Conservation (phyloP, 192 early-diverging fungal species). For the Coemansia sp. region DNA sequence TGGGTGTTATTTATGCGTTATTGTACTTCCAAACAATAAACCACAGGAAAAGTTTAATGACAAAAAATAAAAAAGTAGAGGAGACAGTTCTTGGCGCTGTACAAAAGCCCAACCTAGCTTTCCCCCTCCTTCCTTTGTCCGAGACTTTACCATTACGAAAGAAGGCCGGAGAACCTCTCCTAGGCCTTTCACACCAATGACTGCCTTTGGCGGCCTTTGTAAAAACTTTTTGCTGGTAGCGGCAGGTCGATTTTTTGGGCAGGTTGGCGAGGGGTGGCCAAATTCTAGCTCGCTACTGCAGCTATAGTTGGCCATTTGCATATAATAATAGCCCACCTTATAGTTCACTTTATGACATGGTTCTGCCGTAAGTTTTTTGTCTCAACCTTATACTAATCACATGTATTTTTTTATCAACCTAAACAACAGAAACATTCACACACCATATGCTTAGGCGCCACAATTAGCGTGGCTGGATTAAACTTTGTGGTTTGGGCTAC, state of each 20-base stretch:
- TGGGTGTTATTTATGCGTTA: neutral
- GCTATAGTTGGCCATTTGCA: neutral
- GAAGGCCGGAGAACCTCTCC: neutral
- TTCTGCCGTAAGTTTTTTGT: too few species aligned
- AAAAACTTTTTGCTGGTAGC: neutral
- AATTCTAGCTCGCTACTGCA: neutral
- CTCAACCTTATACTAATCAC: too few species aligned
- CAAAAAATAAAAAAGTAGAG: conserved; percentile 5
- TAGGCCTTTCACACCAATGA: neutral
- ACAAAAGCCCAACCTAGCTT: conserved; percentile 1
- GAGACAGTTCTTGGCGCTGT: neutral
- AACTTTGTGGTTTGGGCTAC: neutral
- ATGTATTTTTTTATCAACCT: neutral
- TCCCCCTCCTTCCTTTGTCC: neutral
- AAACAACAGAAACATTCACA: too few species aligned
- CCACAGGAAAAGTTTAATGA: neutral
- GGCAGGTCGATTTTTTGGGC: neutral
- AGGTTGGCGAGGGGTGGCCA: neutral
- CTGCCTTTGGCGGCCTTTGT: neutral
- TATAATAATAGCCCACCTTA: too few species aligned
- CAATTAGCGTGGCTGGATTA: neutral
- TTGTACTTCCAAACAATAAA: conserved; percentile 1
- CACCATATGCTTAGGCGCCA: neutral
- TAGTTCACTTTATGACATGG: too few species aligned
- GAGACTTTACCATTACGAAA: neutral